Evolutionary conservation across 768 basidiomycete species (phyloP).

Genomic region (Leccinum disarticulatum): DNA sequence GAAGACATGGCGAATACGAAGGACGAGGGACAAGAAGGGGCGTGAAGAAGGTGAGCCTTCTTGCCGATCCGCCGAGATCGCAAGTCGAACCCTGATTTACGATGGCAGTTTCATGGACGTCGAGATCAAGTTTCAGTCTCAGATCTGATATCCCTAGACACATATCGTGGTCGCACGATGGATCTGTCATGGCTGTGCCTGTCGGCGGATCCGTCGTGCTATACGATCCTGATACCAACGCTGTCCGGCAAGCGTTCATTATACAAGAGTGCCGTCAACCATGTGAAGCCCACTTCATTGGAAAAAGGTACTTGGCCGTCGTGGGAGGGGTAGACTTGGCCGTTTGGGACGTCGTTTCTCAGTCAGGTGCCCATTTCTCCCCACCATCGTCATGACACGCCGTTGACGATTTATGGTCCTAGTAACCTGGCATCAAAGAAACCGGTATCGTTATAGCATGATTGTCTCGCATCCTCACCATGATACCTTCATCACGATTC

Average conservation of each 20-base stretch:
- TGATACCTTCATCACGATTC: slow-evolving; percentile 61
- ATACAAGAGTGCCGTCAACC: slow-evolving; percentile 51
- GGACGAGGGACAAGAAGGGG: slow-evolving; percentile 44
- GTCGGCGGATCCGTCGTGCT: slow-evolving; percentile 67
- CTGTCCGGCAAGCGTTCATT: slow-evolving; percentile 58
- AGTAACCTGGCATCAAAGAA: slow-evolving; percentile 63
- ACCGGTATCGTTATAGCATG: slow-evolving; percentile 37
- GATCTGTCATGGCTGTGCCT: slow-evolving; percentile 77
- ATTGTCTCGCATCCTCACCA: slow-evolving; percentile 57
- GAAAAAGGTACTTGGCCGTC: slow-evolving; percentile 61
- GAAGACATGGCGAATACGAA: slow-evolving; percentile 77
- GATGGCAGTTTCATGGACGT: slow-evolving; percentile 63
- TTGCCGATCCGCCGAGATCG: neutral
- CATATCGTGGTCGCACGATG: slow-evolving; percentile 81
- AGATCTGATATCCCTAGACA: slow-evolving; percentile 66
- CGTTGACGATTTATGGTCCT: slow-evolving; percentile 3
- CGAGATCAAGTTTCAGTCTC: slow-evolving; percentile 69
- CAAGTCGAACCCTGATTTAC: neutral
- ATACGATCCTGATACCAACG: slow-evolving; percentile 68
- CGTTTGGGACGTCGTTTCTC: slow-evolving; percentile 72
- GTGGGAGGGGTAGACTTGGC: slow-evolving; percentile 48
- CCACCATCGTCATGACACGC: neutral
- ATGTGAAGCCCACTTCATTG: slow-evolving; percentile 61
- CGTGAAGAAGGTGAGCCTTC: slow-evolving; percentile 49
- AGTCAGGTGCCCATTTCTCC: slow-evolving; percentile 46